Conservation (phyloP, 2,329 filamentous ascomycete species). For the Neofusicoccum cordaticola region DNA sequence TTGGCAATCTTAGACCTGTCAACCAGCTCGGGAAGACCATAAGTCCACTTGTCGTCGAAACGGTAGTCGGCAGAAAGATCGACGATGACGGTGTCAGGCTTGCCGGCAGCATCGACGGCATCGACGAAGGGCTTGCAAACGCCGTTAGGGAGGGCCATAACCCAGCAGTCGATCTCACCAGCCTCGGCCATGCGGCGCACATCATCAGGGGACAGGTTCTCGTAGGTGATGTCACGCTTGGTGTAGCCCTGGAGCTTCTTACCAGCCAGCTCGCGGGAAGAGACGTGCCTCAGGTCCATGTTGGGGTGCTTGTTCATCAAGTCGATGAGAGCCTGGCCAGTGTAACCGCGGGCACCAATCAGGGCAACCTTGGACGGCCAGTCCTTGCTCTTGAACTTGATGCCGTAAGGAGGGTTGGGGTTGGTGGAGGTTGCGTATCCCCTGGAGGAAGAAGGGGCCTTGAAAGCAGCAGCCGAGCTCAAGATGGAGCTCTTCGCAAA, state of each 20-base stretch:
- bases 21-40: slow-evolving; percentile 83
- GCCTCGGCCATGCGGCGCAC: slow-evolving; percentile 79
- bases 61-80: slow-evolving; percentile 97
- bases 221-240: slow-evolving; percentile 89
- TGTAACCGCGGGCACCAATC: slow-evolving; percentile 91
- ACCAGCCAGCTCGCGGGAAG: slow-evolving; percentile 85
- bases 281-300: slow-evolving; percentile 88
- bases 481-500: slow-evolving; percentile 1
- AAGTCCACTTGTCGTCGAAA: slow-evolving; percentile 82
- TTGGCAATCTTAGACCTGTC: slow-evolving; percentile 72
- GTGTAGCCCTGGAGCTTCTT: slow-evolving; percentile 85
- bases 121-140: slow-evolving; percentile 94
- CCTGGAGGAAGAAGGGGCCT: slow-evolving; percentile 32
- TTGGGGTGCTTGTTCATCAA: slow-evolving; percentile 84
- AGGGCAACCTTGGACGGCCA: slow-evolving; percentile 77
- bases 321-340: slow-evolving; percentile 83
- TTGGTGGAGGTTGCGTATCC: slow-evolving; percentile 67
- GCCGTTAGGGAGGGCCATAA: slow-evolving; percentile 94
- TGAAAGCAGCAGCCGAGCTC: neutral
- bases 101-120: slow-evolving; percentile 70
- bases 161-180: slow-evolving; percentile 89
- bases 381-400: slow-evolving; percentile 81
- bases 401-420: slow-evolving; percentile 85
- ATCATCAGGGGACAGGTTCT: slow-evolving; percentile 84
- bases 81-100: slow-evolving; percentile 70